Evolutionary conservation across 192 early-diverging fungal genomes (phyloP), one percentile per base, ranked within the genome.

Genomic region (Thoreauomyces humboldtii): DNA sequence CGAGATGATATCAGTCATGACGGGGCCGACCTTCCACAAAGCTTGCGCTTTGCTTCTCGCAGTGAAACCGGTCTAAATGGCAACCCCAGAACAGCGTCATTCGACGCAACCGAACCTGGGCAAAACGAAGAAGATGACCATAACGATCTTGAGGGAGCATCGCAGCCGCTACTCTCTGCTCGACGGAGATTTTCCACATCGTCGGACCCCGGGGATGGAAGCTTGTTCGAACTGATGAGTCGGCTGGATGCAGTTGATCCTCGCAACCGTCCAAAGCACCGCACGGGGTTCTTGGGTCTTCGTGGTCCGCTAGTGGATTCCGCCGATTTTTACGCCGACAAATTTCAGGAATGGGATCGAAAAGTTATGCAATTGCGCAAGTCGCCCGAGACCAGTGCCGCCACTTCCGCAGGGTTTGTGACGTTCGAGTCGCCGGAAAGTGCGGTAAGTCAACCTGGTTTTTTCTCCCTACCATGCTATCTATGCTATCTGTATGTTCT

Each of bases 341-440:
- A 71, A 42, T 82, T 75, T 44, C 41, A 51, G 47, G 63, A 73
- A 28, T 74, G 71, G 72, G 80, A 82, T 57, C 37, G 25, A 7
- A 61, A 65, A 41, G 77, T 80, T 1, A 22, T 42, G 27, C 43
- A 65, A 17, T 47, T 79, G 32, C 59, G 80, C 15, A 28, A 46
- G 22, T 24, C 21, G 3, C 75, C 77, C 34, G 77, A 79, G 29
- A n/a, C 45, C 2, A 72, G 69, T 38, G 33, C 74, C 7, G 59
- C 75, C 6, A 82, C 80, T 22, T 47, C 73, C 28, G 72, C 80
- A 0, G 81, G 71, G 1, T 80, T 83, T 66, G 81, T 83, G n/a
- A 79, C 81, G 4, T 83, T 83, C 73, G 74, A 82, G 44, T 83
- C 81, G 4, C 81, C 81, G 6, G 71, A 77, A 46, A 72, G 68